A percentile compares a stretch with the other conserved stretches of the same genome.
Evolutionary conservation across 768 basidiomycete genomes (phyloP).

Genomic region (Russula emetica): DNA sequence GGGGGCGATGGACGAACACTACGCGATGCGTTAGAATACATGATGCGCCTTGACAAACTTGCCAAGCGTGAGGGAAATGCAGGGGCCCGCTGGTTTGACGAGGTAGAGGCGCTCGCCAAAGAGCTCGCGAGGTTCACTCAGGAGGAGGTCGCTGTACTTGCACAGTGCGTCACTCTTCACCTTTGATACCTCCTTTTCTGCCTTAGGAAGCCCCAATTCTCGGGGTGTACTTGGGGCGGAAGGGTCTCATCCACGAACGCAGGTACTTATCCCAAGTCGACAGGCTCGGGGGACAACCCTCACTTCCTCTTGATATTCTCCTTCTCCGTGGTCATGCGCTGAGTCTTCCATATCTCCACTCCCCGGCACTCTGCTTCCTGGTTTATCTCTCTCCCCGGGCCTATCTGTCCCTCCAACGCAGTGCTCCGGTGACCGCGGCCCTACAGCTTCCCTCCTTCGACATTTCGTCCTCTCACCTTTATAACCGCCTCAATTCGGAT

Average conservation of each 20-base stretch:
- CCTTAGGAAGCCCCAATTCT: slow-evolving; percentile 26
- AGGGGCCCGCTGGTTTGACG: slow-evolving; percentile 73
- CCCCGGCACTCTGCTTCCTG: slow-evolving; percentile 69
- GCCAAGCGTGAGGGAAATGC: slow-evolving; percentile 57
- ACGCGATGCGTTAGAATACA: slow-evolving; percentile 56
- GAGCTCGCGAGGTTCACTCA: slow-evolving; percentile 48
- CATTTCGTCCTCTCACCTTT: slow-evolving; percentile 49
- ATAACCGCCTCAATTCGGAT: slow-evolving; percentile 39
- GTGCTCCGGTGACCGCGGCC: slow-evolving; percentile 33
- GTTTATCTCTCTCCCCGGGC: slow-evolving; percentile 63
- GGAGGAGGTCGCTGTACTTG: slow-evolving; percentile 50
- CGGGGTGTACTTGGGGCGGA: not conserved
- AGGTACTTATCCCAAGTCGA: slow-evolving; percentile 2
- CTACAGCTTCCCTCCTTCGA: slow-evolving; percentile 40
- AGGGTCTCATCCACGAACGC: not conserved
- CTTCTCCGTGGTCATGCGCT: slow-evolving; percentile 61
- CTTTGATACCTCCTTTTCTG: slow-evolving; percentile 10
- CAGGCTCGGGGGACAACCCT: slow-evolving; percentile 30
- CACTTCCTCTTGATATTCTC: slow-evolving; percentile 65
- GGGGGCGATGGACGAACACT: slow-evolving; percentile 47
- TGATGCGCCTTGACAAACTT: slow-evolving; percentile 68
- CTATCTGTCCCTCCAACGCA: slow-evolving; percentile 60
- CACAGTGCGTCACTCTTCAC: slow-evolving; percentile 40
- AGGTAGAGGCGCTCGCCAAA: slow-evolving; percentile 52
- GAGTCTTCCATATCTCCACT: slow-evolving; percentile 66